Conservation (phyloP, 306 rosid genomes). For the Vachellia pachyceras region DNA sequence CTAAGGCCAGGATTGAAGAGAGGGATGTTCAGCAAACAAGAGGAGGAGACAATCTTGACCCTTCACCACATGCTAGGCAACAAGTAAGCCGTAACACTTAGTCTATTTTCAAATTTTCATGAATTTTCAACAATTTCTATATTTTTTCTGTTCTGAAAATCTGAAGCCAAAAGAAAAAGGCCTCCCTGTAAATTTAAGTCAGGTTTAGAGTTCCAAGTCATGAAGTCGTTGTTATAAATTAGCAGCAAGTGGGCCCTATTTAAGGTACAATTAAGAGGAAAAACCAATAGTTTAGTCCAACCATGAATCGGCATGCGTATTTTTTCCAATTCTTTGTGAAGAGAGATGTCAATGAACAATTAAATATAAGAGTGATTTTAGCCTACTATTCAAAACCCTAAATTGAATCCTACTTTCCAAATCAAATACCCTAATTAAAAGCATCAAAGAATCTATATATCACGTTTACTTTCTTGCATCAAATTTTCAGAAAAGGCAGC, state of each 20-base stretch:
- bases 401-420: not conserved
- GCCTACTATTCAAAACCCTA: slow-evolving; percentile 14
- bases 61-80: slow-evolving; percentile 86
- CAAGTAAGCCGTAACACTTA: slow-evolving; percentile 57
- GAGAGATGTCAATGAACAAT: slow-evolving; percentile 2
- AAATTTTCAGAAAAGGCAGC: not conserved
- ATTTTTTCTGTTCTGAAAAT: slow-evolving; percentile 9
- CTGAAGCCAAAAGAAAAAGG: not conserved
- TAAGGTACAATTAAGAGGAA: slow-evolving; percentile 12
- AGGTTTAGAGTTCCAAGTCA: slow-evolving; percentile 18
- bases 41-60: slow-evolving; percentile 74
- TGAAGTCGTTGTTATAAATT: slow-evolving; percentile 13
- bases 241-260: slow-evolving; percentile 11
- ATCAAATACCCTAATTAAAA: not conserved
- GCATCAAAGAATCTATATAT: not conserved
- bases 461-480: not conserved
- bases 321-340: not conserved
- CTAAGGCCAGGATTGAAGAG: slow-evolving; percentile 89
- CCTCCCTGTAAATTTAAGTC: not conserved
- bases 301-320: slow-evolving; percentile 25
- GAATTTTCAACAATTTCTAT: slow-evolving; percentile 17
- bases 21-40: slow-evolving; percentile 80
- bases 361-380: not conserved
- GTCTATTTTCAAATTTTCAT: slow-evolving; percentile 2
- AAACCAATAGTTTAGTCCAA: slow-evolving; percentile 35